These are phyloP conservation scores for Cunninghamia lanceolata DNA, from an alignment of 75 land plant species.

Conservation along the genomic window DNA sequence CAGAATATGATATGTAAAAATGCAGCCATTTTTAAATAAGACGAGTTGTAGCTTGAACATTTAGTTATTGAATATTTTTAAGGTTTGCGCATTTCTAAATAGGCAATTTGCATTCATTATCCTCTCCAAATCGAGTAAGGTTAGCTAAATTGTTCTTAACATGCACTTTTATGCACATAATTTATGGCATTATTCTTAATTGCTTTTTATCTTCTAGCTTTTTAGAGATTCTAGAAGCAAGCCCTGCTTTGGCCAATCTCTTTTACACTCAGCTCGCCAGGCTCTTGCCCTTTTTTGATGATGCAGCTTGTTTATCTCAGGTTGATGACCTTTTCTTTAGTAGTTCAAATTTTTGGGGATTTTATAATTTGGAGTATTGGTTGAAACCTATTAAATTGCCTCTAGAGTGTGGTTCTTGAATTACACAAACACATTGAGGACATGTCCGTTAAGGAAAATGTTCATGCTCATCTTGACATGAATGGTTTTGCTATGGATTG, in stretches of 20 bases:
- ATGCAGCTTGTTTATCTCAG: slow-evolving; percentile 61
- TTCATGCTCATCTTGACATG: slow-evolving; percentile 59
- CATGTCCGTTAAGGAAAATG: slow-evolving; percentile 48
- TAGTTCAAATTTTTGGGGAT: too few species aligned
- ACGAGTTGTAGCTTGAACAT: too few species aligned
- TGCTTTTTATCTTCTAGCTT: slow-evolving; percentile 41
- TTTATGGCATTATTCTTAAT: slow-evolving; percentile 8
- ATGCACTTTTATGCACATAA: too few species aligned
- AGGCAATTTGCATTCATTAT: too few species aligned
- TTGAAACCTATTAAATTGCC: neutral
- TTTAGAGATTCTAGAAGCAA: slow-evolving; percentile 68
- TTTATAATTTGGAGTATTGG: neutral
- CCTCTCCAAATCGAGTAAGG: slow-evolving; percentile 67
- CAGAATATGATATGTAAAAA: neutral
- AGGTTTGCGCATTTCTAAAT: neutral
- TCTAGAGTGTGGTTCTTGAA: slow-evolving; percentile 33
- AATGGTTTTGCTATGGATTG: slow-evolving; percentile 73
- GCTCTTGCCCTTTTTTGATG: slow-evolving; percentile 58
- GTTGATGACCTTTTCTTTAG: slow-evolving; percentile 17
- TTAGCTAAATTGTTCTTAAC: neutral
- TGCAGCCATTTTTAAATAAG: neutral
- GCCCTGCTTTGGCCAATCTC: slow-evolving; percentile 41
- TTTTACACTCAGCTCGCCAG: slow-evolving; percentile 57
- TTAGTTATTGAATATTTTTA: too few species aligned
- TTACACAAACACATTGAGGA: slow-evolving; percentile 19